Conservation (phyloP, 2,329 filamentous ascomycete genomes). For the Fusarium mexicanum region DNA sequence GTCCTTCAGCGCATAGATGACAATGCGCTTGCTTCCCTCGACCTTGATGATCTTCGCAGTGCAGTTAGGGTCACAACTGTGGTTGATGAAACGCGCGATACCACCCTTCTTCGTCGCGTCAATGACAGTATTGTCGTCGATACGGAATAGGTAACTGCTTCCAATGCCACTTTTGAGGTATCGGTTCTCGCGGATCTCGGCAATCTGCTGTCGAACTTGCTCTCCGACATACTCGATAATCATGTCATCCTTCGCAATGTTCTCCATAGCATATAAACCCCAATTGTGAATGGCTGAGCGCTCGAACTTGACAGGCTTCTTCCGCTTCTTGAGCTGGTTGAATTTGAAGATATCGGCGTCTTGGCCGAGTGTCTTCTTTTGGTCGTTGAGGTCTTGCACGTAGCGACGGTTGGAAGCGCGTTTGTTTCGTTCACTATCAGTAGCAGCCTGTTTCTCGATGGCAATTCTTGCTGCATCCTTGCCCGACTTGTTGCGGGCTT, state of each 20-base stretch:
- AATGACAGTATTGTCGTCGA: slow-evolving; percentile 96
- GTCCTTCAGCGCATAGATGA: slow-evolving; percentile 97
- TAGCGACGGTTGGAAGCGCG: slow-evolving; percentile 95
- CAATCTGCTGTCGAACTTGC: slow-evolving; percentile 95
- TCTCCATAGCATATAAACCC: slow-evolving; percentile 97
- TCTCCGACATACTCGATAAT: slow-evolving; percentile 99
- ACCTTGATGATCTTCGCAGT: slow-evolving; percentile 99
- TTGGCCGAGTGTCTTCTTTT: slow-evolving; percentile 84
- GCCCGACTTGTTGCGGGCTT: slow-evolving; percentile 75
- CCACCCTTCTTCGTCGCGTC: slow-evolving; percentile 99
- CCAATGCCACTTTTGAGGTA: slow-evolving; percentile 98
- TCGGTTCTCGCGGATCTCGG: slow-evolving; percentile 90
- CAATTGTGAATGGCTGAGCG: slow-evolving; percentile 98
- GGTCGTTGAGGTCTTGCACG: slow-evolving; percentile 93
- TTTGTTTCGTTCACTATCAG: slow-evolving; percentile 91
- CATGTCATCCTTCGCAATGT: slow-evolving; percentile 97
- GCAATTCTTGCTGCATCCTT: slow-evolving; percentile 78
- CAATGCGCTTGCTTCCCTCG: slow-evolving; percentile 96
- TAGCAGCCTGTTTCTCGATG: slow-evolving; percentile 82
- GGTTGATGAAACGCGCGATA: slow-evolving; percentile 98
- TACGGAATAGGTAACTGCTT: slow-evolving; percentile 96
- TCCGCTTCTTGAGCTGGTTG: slow-evolving; percentile 99
- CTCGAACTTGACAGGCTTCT: slow-evolving; percentile 98
- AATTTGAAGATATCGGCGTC: slow-evolving; percentile 95
- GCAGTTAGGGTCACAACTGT: slow-evolving; percentile 97